A percentile compares a stretch with the other conserved stretches of the same genome.
These are phyloP conservation scores for Thielaviopsis ethacetica DNA, from an alignment of 2,329 filamentous ascomycete genomes.

Conservation along the genomic window DNA sequence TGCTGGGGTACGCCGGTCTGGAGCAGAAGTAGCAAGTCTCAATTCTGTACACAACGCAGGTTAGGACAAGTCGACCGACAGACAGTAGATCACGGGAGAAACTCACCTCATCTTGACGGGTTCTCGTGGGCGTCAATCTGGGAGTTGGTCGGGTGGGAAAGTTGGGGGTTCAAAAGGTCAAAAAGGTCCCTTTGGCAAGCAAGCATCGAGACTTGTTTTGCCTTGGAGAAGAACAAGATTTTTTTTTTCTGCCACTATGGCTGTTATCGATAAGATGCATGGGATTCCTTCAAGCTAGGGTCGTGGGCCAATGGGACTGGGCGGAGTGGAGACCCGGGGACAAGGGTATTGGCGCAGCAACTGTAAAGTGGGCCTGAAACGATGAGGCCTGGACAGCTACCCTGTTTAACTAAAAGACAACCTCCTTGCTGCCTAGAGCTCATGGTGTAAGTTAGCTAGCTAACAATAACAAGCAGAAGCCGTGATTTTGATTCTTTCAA, in stretches of 20 bases:
- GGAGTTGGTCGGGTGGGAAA: neutral
- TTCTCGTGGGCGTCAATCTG: conserved; percentile 2
- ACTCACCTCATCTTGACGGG: conserved; percentile 14
- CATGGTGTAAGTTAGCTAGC: neutral
- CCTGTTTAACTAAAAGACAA: conserved; percentile 5
- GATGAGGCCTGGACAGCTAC: neutral
- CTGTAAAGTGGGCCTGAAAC: neutral
- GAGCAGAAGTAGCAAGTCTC: conserved; percentile 31
- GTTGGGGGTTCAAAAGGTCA: neutral
- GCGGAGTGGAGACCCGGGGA: neutral
- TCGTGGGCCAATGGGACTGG: neutral
- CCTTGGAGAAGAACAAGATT: conserved; percentile 11
- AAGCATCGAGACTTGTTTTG: conserved; percentile 1
- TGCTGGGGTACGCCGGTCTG: conserved; percentile 36
- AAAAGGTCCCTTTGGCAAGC: neutral
- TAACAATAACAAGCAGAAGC: neutral
- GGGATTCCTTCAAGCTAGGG: neutral
- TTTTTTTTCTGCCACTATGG: conserved; percentile 6
- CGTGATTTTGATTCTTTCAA: neutral
- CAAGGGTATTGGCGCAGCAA: too few species aligned
- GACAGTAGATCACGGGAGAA: neutral
- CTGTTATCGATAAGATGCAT: conserved; percentile 10
- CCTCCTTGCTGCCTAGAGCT: conserved; percentile 6
- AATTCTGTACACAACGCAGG: conserved; percentile 20
- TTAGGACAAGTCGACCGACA: neutral